Conservation (phyloP, 768 basidiomycete genomes). For the Lactarius deliciosus region DNA sequence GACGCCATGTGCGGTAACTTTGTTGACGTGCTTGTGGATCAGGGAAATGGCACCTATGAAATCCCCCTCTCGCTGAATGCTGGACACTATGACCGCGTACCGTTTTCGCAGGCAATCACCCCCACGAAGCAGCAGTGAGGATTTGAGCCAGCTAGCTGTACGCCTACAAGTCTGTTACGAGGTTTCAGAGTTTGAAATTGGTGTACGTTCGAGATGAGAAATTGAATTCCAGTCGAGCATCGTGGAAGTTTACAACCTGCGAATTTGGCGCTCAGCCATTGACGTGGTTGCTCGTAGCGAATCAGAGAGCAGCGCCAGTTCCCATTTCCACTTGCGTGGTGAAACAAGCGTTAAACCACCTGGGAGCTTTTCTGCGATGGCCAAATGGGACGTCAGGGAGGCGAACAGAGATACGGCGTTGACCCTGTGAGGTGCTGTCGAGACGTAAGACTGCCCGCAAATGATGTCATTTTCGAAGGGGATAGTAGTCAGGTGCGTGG, state of each 20-base stretch:
- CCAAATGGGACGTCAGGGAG: too few relatives aligned
- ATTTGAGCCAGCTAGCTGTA: background rate
- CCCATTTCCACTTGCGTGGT: too few relatives aligned
- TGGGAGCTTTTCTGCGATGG: too few relatives aligned
- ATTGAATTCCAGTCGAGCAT: background rate
- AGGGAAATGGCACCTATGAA: conserved; percentile 14
- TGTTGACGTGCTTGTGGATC: background rate
- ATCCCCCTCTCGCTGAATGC: background rate
- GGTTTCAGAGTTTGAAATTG: background rate
- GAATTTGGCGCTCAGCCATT: background rate
- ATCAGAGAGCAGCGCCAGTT: too few relatives aligned
- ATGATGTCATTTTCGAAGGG: too few relatives aligned
- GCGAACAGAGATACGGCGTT: too few relatives aligned
- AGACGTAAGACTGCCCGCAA: too few relatives aligned
- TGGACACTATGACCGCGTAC: conserved; percentile 10
- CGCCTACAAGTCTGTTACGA: background rate
- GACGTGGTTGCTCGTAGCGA: background rate
- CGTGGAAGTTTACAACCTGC: background rate
- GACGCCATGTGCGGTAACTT: background rate
- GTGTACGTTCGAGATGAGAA: background rate
- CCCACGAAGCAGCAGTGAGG: background rate
- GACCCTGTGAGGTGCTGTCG: too few relatives aligned
- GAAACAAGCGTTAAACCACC: too few relatives aligned
- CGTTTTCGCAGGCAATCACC: conserved; percentile 6
- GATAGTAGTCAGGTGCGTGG: too few relatives aligned